Conservation (phyloP, 495 filamentous ascomycete species). For the Aspergillus affinis region DNA sequence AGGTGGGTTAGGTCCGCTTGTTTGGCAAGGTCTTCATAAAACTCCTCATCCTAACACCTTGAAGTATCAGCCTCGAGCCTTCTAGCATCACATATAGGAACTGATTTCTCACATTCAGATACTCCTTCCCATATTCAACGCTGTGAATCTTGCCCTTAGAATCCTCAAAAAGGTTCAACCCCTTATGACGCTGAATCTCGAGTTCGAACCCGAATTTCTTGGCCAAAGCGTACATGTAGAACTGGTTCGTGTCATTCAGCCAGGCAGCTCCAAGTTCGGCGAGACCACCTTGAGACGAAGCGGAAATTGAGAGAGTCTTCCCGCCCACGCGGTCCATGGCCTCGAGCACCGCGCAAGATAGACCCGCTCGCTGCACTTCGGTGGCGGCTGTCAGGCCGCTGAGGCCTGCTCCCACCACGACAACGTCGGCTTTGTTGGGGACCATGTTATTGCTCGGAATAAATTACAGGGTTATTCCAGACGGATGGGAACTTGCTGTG, state of each 20-base stretch:
- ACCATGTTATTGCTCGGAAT: too few species aligned
- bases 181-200: neutral
- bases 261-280: neutral
- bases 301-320: neutral
- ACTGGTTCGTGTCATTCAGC: neutral
- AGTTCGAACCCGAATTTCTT: neutral
- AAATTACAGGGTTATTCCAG: too few species aligned
- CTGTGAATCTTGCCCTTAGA: neutral
- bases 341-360: neutral
- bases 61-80: neutral
- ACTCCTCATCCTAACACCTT: neutral
- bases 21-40: neutral
- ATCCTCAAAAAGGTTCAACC: neutral
- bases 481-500: too few species aligned
- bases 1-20: neutral
- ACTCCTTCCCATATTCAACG: neutral
- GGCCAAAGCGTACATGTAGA: neutral
- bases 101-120: neutral
- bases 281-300: neutral
- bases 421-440: too few species aligned
- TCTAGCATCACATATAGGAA: too few species aligned
- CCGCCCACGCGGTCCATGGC: neutral
- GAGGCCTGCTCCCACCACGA: too few species aligned
- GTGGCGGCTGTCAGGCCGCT: too few species aligned
- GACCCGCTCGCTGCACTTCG: too few species aligned